phyloP scores from a whole-genome alignment of 2,329 filamentous ascomycete species.

The Graphiopsis chlorocephala region DNA sequence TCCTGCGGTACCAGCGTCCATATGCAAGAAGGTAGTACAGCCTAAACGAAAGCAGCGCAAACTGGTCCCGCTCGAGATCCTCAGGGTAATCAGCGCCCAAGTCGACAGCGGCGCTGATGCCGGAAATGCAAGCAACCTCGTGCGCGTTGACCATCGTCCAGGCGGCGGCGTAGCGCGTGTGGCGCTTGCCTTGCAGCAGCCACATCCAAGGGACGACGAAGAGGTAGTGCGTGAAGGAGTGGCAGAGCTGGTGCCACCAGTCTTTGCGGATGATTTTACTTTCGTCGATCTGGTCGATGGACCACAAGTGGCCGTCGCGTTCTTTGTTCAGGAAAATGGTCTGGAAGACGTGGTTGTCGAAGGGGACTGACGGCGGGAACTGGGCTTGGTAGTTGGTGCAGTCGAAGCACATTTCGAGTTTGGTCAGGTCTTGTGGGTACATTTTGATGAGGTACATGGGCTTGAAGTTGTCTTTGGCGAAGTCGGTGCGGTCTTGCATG shows the following conservation, averaged over 20 bases:
- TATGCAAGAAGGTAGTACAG: conserved; percentile 62
- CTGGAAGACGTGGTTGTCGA: conserved; percentile 66
- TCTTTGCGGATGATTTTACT: conserved; percentile 61
- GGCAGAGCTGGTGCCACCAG: conserved; percentile 67
- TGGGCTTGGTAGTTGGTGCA: conserved; percentile 74
- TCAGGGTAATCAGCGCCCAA: conserved; percentile 64
- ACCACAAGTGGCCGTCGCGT: conserved; percentile 56
- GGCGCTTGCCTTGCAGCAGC: conserved; percentile 65
- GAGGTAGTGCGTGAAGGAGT: conserved; percentile 62
- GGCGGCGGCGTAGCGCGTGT: conserved; percentile 62
- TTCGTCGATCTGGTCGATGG: conserved; percentile 57
- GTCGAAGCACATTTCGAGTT: conserved; percentile 66
- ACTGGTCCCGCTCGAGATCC: conserved; percentile 61
- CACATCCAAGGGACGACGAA: conserved; percentile 69
- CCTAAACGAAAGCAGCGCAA: conserved; percentile 59
- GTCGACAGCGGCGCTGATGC: conserved; percentile 68
- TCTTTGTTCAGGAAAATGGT: conserved; percentile 64
- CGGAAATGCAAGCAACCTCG: conserved; percentile 67
- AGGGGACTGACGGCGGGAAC: conserved; percentile 55
- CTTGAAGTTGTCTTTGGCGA: conserved; percentile 52
- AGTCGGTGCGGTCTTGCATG: conserved; percentile 42
- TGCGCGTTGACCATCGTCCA: conserved; percentile 72
- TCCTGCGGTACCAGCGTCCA: conserved; percentile 58
- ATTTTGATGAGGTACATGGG: conserved; percentile 66
- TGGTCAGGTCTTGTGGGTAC: conserved; percentile 54